Percentiles rank a stretch among this genome's conserved stretches.
These are phyloP conservation scores for Canavalia gladiata DNA, from an alignment of 306 rosid genomes.

Conservation along the genomic window DNA sequence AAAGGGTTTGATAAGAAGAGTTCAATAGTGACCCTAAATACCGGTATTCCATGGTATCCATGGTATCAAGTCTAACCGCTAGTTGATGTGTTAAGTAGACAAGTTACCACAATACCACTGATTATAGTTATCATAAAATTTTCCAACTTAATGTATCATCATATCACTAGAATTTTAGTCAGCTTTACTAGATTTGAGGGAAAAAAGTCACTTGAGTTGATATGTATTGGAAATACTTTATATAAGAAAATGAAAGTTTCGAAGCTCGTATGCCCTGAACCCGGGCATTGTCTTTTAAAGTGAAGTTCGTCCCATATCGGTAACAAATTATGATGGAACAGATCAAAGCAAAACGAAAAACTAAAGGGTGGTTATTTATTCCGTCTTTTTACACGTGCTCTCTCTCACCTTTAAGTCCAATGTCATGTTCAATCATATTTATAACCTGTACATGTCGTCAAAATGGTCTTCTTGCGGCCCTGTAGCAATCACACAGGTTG, in stretches of 20 bases:
- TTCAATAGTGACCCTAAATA: conserved; percentile 5
- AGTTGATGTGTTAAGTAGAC: background rate
- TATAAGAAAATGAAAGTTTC: background rate
- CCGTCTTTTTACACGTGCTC: conserved; percentile 17
- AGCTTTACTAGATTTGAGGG: conserved; percentile 24
- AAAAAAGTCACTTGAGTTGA: conserved; percentile 21
- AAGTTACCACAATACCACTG: background rate
- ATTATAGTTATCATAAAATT: conserved; percentile 5
- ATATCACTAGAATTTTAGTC: conserved; percentile 3
- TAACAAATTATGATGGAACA: conserved; percentile 33
- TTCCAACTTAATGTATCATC: conserved; percentile 27
- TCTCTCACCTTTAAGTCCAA: conserved; percentile 33
- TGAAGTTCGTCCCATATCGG: conserved; percentile 27
- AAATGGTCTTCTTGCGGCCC: conserved; percentile 6
- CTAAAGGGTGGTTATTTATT: background rate
- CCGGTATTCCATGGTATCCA: background rate
- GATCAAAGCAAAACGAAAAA: conserved; percentile 14
- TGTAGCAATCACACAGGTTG: background rate
- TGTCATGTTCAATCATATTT: background rate
- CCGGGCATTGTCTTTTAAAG: conserved; percentile 26
- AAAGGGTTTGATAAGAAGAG: conserved; percentile 1
- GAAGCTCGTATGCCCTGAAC: conserved; percentile 33
- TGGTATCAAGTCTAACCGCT: background rate
- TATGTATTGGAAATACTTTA: conserved; percentile 19
- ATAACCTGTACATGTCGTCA: background rate